A percentile compares a stretch with the other conserved stretches of the same genome.
phyloP scores from a whole-genome alignment of 768 basidiomycete genomes.

The Coprinellus micaceus region DNA sequence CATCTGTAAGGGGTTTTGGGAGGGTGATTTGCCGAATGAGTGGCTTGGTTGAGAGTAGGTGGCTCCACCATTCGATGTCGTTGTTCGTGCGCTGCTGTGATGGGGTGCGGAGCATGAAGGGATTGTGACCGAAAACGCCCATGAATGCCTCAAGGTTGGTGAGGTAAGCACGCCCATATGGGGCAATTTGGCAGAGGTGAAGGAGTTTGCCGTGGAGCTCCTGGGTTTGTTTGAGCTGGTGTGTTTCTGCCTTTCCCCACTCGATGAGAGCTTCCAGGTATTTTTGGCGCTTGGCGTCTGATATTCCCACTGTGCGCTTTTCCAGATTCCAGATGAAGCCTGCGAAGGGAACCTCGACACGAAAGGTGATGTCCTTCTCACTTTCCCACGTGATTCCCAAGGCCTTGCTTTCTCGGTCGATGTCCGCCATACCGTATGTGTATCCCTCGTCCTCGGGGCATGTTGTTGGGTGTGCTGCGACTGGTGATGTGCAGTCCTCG shows the following conservation, averaged over 20 bases:
- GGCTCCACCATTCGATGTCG: slow-evolving; percentile 32
- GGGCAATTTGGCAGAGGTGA: slow-evolving; percentile 24
- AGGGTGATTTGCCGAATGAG: slow-evolving; percentile 21
- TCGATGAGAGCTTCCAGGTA: slow-evolving; percentile 21
- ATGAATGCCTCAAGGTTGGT: slow-evolving; percentile 35
- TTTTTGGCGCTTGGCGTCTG: slow-evolving; percentile 13
- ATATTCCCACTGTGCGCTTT: slow-evolving; percentile 9
- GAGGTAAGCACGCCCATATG: slow-evolving; percentile 32
- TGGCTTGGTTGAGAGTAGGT: slow-evolving; percentile 4
- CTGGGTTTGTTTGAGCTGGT: slow-evolving; percentile 27
- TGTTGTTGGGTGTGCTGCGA: slow-evolving; percentile 16
- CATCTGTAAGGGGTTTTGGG: slow-evolving; percentile 20
- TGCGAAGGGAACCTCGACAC: slow-evolving; percentile 8
- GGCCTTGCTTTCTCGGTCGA: slow-evolving; percentile 24
- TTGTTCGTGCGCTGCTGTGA: not conserved
- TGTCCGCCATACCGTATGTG: slow-evolving; percentile 23
- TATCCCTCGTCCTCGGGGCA: slow-evolving; percentile 14
- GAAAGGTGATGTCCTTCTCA: slow-evolving; percentile 16
- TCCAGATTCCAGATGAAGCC: slow-evolving; percentile 20
- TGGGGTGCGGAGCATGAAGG: slow-evolving; percentile 25
- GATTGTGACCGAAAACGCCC: slow-evolving; percentile 18
- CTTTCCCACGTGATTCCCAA: slow-evolving; percentile 24
- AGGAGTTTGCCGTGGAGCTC: slow-evolving; percentile 36
- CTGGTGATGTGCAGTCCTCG: slow-evolving; percentile 19
- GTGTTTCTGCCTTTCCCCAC: slow-evolving; percentile 18